Percentiles rank a stretch among this genome's conserved stretches.
Evolutionary conservation across 2,329 filamentous ascomycete genomes (phyloP).

Genomic region (Trichophyton rubrum): DNA sequence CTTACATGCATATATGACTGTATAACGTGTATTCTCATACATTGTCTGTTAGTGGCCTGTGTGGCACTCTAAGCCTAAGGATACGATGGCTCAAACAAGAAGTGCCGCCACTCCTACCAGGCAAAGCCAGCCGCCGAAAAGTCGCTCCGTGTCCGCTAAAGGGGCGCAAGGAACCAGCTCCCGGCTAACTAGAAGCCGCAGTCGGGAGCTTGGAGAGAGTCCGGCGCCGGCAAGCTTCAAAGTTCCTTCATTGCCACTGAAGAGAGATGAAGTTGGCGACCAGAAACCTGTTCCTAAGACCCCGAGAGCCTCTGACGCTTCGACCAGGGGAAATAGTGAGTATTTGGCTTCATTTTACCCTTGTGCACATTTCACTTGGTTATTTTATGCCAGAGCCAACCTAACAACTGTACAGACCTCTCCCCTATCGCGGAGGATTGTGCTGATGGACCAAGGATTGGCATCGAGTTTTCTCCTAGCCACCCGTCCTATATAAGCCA

Average conservation of each 20-base stretch:
- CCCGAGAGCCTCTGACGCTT: not conserved
- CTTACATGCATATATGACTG: not conserved
- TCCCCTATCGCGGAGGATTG: not conserved
- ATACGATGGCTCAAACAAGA: not conserved
- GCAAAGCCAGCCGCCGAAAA: not conserved
- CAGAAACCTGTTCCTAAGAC: not conserved
- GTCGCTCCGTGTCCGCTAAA: not conserved
- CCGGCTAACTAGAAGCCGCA: conserved; percentile 3
- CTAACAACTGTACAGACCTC: not conserved
- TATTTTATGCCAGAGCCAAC: not conserved
- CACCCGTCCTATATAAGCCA: conserved; percentile 1
- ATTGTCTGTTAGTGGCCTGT: not conserved
- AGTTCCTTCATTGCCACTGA: not conserved
- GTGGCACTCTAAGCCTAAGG: not conserved
- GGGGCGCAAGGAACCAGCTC: not conserved
- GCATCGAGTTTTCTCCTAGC: not conserved
- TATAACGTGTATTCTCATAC: not conserved
- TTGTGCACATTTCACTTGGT: not conserved
- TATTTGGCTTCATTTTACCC: not conserved
- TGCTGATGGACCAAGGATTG: not conserved
- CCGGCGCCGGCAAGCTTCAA: not conserved
- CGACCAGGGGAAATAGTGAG: not conserved
- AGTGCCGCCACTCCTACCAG: not conserved
- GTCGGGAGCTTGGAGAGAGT: not conserved
- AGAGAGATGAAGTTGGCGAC: not conserved